Percentiles rank a stretch among this genome's conserved stretches.
Evolutionary conservation across 2,329 filamentous ascomycete species (phyloP).

Genomic region (Clarireedia hainanense): DNA sequence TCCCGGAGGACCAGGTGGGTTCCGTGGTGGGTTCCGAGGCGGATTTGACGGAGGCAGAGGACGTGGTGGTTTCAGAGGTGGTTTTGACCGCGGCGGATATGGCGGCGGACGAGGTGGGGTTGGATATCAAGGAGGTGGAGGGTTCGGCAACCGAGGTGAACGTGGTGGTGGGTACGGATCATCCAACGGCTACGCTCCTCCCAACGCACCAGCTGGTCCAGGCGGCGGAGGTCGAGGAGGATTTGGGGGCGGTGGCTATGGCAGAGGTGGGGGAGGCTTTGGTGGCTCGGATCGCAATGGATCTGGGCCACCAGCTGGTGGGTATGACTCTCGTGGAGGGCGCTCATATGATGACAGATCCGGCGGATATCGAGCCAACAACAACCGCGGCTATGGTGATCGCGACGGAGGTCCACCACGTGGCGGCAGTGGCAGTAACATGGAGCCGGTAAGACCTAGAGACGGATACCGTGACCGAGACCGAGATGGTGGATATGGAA

Average conservation of each 20-base stretch:
- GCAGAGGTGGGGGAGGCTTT: conserved; percentile 25
- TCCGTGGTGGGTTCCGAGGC: conserved; percentile 38
- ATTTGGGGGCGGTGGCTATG: conserved; percentile 20
- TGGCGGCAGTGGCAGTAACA: conserved; percentile 58
- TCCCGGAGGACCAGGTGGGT: conserved; percentile 37
- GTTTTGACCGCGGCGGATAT: conserved; percentile 27
- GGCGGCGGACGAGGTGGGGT: conserved; percentile 27
- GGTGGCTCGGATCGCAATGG: conserved; percentile 30
- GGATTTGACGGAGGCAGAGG: conserved; percentile 39
- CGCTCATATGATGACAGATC: conserved; percentile 54
- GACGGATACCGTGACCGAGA: conserved; percentile 46
- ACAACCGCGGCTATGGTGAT: conserved; percentile 33
- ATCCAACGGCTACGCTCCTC: conserved; percentile 45
- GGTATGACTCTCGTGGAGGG: conserved; percentile 46
- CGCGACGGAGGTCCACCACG: conserved; percentile 29
- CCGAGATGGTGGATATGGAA: conserved; percentile 40
- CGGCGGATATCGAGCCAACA: conserved; percentile 37
- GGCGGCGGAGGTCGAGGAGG: conserved; percentile 38
- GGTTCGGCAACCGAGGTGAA: conserved; percentile 24
- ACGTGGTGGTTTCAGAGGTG: conserved; percentile 40
- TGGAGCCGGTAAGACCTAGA: conserved; percentile 69
- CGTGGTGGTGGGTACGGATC: conserved; percentile 22
- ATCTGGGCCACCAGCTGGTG: conserved; percentile 33
- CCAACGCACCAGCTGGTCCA: conserved; percentile 54
- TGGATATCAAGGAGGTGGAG: conserved; percentile 27